phyloP scores from a whole-genome alignment of 768 basidiomycete species.

The Russula sp. region DNA sequence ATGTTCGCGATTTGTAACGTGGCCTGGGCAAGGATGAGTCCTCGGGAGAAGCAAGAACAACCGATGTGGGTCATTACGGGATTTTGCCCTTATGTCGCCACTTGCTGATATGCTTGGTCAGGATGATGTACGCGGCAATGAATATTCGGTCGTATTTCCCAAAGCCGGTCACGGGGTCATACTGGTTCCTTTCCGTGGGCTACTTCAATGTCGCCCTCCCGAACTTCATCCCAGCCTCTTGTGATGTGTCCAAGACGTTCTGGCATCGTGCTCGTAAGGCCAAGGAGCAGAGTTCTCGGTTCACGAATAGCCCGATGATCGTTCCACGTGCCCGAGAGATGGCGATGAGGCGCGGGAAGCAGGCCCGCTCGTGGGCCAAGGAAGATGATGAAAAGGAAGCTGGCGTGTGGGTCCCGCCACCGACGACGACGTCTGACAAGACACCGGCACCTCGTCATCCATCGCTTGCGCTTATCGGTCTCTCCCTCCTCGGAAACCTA shows the following conservation, averaged over 20 bases:
- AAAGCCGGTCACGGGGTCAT: constrained; percentile 44
- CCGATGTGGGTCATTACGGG: constrained; percentile 39
- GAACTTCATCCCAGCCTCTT: constrained; percentile 49
- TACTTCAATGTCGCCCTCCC: constrained; percentile 82
- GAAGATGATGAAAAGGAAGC: constrained; percentile 62
- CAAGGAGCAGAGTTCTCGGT: constrained; percentile 58
- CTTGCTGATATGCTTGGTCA: constrained; percentile 23
- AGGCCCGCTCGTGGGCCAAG: constrained; percentile 61
- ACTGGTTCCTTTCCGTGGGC: constrained; percentile 76
- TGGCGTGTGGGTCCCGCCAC: constrained; percentile 34
- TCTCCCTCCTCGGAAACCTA: constrained; percentile 80
- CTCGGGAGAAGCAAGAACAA: constrained; percentile 37
- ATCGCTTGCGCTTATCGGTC: constrained; percentile 59
- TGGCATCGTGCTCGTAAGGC: constrained; percentile 70
- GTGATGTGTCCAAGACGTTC: constrained; percentile 38
- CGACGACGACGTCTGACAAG: constrained; percentile 19
- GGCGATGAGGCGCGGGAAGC: constrained; percentile 52
- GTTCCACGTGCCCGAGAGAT: constrained; percentile 55
- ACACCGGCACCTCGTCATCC: constrained; percentile 30
- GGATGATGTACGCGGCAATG: constrained; percentile 82
- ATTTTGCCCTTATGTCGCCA: background rate
- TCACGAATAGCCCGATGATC: constrained; percentile 56
- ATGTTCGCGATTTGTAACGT: constrained; percentile 70
- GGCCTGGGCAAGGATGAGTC: constrained; percentile 55
- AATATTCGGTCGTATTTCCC: constrained; percentile 61